Conservation (phyloP, 176 grass and related monocot species). For the Melocanna baccifera region DNA sequence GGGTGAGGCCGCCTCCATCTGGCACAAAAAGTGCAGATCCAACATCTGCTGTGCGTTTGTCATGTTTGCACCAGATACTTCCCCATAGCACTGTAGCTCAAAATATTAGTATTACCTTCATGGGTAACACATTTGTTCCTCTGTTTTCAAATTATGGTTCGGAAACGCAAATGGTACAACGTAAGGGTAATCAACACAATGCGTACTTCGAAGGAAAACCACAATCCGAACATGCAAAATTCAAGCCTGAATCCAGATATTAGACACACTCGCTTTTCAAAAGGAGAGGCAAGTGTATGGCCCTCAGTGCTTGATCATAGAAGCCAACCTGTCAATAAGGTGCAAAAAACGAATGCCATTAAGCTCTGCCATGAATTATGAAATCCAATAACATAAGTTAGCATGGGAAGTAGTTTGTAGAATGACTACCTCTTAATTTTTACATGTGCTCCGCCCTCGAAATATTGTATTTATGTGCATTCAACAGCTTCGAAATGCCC, state of each 20-base stretch:
- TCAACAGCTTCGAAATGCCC: conserved; percentile 10
- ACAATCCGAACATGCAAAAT: neutral
- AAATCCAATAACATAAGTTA: neutral
- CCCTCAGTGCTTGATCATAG: neutral
- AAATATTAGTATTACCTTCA: neutral
- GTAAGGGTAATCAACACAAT: neutral
- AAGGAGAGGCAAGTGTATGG: neutral
- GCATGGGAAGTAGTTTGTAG: neutral
- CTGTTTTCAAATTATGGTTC: neutral
- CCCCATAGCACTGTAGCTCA: neutral
- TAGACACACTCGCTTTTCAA: neutral
- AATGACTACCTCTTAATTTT: conserved; percentile 8
- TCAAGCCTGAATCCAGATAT: neutral
- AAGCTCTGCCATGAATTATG: neutral
- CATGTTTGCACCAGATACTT: neutral
- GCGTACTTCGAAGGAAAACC: neutral
- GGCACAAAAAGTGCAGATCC: too few relatives aligned
- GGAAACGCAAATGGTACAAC: conserved; percentile 5
- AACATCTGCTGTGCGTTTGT: neutral
- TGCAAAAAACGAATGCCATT: neutral
- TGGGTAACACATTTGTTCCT: too few relatives aligned
- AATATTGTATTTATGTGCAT: conserved; percentile 15
- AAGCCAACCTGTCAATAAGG: conserved; percentile 4
- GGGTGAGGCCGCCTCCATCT: too few relatives aligned
- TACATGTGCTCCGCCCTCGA: neutral